A percentile compares a stretch with the other conserved stretches of the same genome.
phyloP scores from a whole-genome alignment of 2,329 filamentous ascomycete genomes.

The Penicillium sp. region DNA sequence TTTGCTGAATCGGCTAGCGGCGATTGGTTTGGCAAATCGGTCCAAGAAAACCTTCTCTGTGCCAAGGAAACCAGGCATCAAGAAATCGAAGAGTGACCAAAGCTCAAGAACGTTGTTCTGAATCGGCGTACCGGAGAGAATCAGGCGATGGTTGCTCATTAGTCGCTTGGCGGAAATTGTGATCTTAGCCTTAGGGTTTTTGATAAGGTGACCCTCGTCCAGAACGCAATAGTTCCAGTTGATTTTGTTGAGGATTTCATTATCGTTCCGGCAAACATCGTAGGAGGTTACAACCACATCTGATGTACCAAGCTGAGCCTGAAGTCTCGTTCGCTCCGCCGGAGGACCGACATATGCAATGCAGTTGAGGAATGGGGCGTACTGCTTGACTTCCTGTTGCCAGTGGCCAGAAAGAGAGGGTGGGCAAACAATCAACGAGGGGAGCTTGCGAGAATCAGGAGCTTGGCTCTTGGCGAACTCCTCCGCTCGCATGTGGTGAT shows the following conservation, averaged over 20 bases:
- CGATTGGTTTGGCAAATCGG: constrained; percentile 91
- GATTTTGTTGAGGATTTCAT: constrained; percentile 76
- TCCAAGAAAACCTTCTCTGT: constrained; percentile 97
- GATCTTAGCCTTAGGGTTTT: constrained; percentile 97
- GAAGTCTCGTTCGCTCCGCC: constrained; percentile 70
- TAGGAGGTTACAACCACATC: constrained; percentile 98
- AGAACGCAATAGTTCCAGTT: constrained; percentile 98
- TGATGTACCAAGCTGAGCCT: constrained; percentile 68
- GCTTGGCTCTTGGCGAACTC: constrained; percentile 82
- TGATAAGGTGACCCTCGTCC: constrained; percentile 97
- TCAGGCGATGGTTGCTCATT: constrained; percentile 87
- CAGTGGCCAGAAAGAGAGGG: constrained; percentile 96
- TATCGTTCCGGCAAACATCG: constrained; percentile 94
- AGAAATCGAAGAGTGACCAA: constrained; percentile 97
- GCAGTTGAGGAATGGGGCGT: constrained; percentile 88
- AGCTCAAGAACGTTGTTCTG: constrained; percentile 97
- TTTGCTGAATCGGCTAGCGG: constrained; percentile 91
- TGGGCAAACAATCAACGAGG: constrained; percentile 92
- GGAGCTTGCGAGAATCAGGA: constrained; percentile 73
- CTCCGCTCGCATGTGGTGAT: constrained; percentile 89
- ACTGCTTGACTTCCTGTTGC: constrained; percentile 96
- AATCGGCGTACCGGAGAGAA: constrained; percentile 94
- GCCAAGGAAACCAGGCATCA: constrained; percentile 97
- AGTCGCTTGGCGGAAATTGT: constrained; percentile 89
- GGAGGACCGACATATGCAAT: constrained; percentile 91